Percentiles rank a stretch among this genome's conserved stretches.
These are phyloP conservation scores for Cyclotella distinguenda DNA, from an alignment of 108 stramenopile genomes.

Conservation along the genomic window DNA sequence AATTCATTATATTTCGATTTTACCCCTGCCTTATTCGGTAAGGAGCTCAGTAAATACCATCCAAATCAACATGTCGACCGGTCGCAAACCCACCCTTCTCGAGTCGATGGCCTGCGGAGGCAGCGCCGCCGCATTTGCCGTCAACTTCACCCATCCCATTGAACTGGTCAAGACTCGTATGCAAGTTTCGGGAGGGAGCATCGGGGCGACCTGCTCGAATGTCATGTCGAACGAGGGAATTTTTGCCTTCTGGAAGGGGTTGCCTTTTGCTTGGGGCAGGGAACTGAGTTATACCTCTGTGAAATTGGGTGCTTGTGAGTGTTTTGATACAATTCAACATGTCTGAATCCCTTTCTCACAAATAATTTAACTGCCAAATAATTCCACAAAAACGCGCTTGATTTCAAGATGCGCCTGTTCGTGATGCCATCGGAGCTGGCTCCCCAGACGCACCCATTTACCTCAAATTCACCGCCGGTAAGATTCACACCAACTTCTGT, in stretches of 20 bases:
- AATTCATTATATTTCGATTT: too few relatives aligned
- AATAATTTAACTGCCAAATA: not conserved
- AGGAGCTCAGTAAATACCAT: too few relatives aligned
- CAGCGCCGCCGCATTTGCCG: conserved; percentile 68
- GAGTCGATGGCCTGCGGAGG: conserved; percentile 85
- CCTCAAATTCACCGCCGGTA: conserved; percentile 86
- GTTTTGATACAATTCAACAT: conserved; percentile 7
- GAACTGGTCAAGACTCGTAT: conserved; percentile 93
- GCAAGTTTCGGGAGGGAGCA: conserved; percentile 76
- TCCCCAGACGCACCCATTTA: conserved; percentile 70
- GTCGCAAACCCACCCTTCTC: conserved; percentile 59
- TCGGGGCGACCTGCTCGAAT: conserved; percentile 45
- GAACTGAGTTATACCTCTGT: conserved; percentile 88
- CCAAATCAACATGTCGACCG: conserved; percentile 4
- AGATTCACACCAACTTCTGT: too few relatives aligned
- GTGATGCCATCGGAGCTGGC: conserved; percentile 79
- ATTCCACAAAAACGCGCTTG: not conserved
- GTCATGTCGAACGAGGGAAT: conserved; percentile 73
- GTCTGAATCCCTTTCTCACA: not conserved
- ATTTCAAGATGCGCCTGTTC: conserved; percentile 53
- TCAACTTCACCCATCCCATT: conserved; percentile 83
- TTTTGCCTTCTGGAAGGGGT: conserved; percentile 86
- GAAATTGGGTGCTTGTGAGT: conserved; percentile 75
- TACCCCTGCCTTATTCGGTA: too few relatives aligned
- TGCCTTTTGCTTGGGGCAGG: conserved; percentile 83